phyloP scores from a whole-genome alignment of 495 filamentous ascomycete species.

The Hypoxylon rickii region DNA sequence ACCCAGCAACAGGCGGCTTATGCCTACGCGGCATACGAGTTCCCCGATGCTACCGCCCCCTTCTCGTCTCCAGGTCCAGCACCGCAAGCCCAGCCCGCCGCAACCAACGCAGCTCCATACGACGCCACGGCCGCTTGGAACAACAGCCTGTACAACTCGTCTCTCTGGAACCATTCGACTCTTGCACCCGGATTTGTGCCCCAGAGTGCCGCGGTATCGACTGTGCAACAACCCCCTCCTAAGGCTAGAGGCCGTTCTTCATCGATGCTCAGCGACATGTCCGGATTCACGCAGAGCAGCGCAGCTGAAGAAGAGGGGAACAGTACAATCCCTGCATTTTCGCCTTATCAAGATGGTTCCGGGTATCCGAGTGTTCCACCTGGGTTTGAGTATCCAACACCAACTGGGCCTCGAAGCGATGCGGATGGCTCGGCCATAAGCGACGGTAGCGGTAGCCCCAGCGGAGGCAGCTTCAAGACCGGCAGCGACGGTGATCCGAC shows the following conservation, averaged over 20 bases:
- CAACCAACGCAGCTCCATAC: conserved; percentile 25
- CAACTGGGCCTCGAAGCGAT: conserved; percentile 17
- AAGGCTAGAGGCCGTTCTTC: conserved; percentile 62
- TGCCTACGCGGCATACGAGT: conserved; percentile 37
- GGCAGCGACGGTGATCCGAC: conserved; percentile 35
- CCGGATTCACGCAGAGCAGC: conserved; percentile 66
- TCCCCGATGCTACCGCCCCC: conserved; percentile 18
- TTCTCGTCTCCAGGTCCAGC: conserved; percentile 24
- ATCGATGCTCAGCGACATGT: conserved; percentile 69
- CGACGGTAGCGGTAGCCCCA: conserved; percentile 30
- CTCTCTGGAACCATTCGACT: conserved; percentile 36
- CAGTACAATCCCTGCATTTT: conserved; percentile 11
- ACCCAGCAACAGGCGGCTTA: conserved; percentile 42
- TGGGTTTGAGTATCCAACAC: conserved; percentile 31
- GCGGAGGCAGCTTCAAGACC: conserved; percentile 29
- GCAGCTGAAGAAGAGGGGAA: conserved; percentile 35
- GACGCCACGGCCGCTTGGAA: conserved; percentile 37
- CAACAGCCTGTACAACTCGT: conserved; percentile 36
- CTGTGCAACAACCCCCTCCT: conserved; percentile 30
- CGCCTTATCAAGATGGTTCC: conserved; percentile 12
- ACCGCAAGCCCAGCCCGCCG: conserved; percentile 16
- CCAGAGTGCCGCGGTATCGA: conserved; percentile 25
- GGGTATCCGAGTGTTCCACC: conserved; percentile 18
- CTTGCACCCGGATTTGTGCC: conserved; percentile 35
- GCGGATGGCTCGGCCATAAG: conserved; percentile 16